Evolutionary conservation across 768 basidiomycete genomes (phyloP), one percentile per base, ranked within the genome.

Genomic region (Mycena haematopus): DNA sequence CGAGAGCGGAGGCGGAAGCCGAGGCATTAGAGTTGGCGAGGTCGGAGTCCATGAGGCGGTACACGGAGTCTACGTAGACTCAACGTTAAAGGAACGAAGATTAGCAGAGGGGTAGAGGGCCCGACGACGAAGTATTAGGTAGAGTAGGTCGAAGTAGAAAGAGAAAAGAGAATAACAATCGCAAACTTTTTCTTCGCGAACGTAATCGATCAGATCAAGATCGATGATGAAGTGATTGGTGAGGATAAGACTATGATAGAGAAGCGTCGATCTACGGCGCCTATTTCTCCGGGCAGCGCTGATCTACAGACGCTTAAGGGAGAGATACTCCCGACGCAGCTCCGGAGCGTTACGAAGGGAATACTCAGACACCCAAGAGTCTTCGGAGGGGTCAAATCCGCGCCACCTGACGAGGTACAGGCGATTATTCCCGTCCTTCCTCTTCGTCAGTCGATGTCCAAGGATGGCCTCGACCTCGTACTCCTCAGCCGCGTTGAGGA

Each of bases 361-460:
- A 29, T 57, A 62, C 24, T 70, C 71, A 0, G 70, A 66, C 0
- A 73, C 46, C 70, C 72, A 74, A 0, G 65, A 59, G 44, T 74
- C 71, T 9, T 70, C 65, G 0, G 66, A 45, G 0, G 72, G 68
- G 0, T 68, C 68, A 25, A 62, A 71, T 0, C 70, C 72, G 3
- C 53, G 54, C 72, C 73, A 74, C 0, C 70, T 51, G 0, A 70
- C 60, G 0, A 67, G 40, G 33, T 66, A 72, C 56, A 65, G 45
- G 4, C 63, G 42, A 0, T 62, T 63, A 27, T 68, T 68, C 1
- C 66, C 66, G 0, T 55, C 24, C 38, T 66, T 69, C 8, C 58
- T 31, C 21, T 25, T 36, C 5, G 58, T 15, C 0, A 60, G 17
- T 14, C 44, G 29, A 17, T 66, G 66, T 6, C 58, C 60, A 0